Conservation (phyloP, 768 basidiomycete genomes). For the Tricholoma furcatifolium region DNA sequence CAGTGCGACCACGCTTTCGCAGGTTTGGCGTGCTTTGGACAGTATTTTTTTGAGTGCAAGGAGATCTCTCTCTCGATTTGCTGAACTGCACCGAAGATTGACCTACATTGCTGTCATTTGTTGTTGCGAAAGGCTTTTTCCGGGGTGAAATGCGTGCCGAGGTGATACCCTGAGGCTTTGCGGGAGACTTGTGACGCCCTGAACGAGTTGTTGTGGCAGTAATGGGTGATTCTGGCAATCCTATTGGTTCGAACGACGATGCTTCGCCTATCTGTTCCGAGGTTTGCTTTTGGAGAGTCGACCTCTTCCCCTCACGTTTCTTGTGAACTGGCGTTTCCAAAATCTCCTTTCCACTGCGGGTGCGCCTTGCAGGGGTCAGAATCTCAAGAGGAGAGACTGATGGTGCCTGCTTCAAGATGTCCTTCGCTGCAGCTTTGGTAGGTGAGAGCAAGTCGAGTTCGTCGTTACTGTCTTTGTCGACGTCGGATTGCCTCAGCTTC, state of each 20-base stretch:
- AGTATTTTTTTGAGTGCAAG: neutral
- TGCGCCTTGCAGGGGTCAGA: neutral
- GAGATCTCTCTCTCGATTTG: neutral
- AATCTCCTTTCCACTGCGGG: neutral
- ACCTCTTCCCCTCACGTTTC: neutral
- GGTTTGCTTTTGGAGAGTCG: neutral
- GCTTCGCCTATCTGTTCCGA: neutral
- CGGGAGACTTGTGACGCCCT: neutral
- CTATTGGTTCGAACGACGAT: neutral
- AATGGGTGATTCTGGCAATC: neutral
- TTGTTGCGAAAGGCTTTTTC: slow-evolving; percentile 2
- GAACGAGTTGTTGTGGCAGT: neutral
- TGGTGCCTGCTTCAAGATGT: neutral
- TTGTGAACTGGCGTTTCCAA: slow-evolving; percentile 2
- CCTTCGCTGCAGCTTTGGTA: slow-evolving; percentile 4
- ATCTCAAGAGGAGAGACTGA: neutral
- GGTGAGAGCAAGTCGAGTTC: slow-evolving; percentile 24
- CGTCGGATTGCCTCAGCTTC: neutral
- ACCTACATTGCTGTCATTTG: slow-evolving; percentile 1
- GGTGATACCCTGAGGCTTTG: neutral
- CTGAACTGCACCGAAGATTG: neutral
- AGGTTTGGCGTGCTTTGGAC: neutral
- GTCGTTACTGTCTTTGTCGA: slow-evolving; percentile 18
- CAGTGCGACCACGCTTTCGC: neutral
- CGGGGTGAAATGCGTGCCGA: slow-evolving; percentile 2